Base-by-base conservation (phyloP, 306 rosid genomes). In the Oxytropis ochrocephala region DNA sequence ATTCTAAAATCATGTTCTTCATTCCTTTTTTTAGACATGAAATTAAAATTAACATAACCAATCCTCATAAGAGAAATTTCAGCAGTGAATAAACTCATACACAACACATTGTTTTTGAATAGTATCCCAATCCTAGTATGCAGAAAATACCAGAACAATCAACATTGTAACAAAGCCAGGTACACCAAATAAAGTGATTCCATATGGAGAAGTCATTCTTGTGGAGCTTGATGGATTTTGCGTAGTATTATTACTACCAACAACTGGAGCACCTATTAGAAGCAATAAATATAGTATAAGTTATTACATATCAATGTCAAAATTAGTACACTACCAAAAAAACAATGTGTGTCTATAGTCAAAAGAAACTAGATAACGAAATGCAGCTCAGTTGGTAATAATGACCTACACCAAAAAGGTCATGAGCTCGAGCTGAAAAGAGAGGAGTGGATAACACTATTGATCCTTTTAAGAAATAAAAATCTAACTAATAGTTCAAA, bases 141-240 rank as follows among this genome's bases (percentile, higher is more conserved):
- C 35, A 21, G 74, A 74, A 61, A 77, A 46, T 48, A 54, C 54
- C 12, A 66, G 68, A 29, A 79, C 65, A 51, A 33, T 46, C 70
- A 78, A 60, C 10, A 78, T 7, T 52, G 70, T 55, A 72, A 61
- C 75, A 36, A 77, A 50, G 21, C 73, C 85, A 55, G 60, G 46
- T 11, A 16, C 55, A 4, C 61, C 63, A 47, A 62, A 64, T 16
- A 30, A 60, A 24, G 27, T 47, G 39, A 32, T 50, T 51, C 75
- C 77, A 50, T 35, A 6, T 2, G 84, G 74, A 48, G 78, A 69
- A 50, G 58, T 74, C 54, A 54, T 61, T 16, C 65, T 54, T 67
- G 69, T 4, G 32, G 82, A 57, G 54, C 75, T 54, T n/a, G 42
- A 2, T 14, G 63, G 10, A 3, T 2, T 39, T 52, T 43, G 14